Conservation (phyloP, 345 rosid species). For the Euphorbia lathyris region DNA sequence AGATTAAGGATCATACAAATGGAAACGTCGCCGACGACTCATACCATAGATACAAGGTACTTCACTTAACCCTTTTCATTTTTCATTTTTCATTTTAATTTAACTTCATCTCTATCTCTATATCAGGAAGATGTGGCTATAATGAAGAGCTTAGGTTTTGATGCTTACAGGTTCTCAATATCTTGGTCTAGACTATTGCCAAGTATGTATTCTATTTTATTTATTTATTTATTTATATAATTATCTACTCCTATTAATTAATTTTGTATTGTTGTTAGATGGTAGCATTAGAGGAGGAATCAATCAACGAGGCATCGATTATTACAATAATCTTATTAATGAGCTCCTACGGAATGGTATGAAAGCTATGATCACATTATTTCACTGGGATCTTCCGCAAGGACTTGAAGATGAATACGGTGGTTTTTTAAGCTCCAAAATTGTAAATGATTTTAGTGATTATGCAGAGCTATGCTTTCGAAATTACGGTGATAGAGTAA, state of each 20-base stretch:
- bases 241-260: not conserved
- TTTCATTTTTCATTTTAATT: too few relatives aligned
- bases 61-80: not conserved
- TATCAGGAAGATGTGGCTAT: conserved; percentile 13
- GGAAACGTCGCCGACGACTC: conserved; percentile 19
- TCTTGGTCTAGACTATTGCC: conserved; percentile 12
- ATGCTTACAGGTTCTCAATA: conserved; percentile 11
- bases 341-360: conserved; percentile 1
- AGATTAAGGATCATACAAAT: conserved; percentile 16
- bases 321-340: conserved; percentile 17
- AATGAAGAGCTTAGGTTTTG: conserved; percentile 11
- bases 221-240: not conserved
- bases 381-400: conserved; percentile 19
- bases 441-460: conserved; percentile 33
- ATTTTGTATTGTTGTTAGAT: not conserved
- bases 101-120: too few relatives aligned
- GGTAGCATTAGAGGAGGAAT: conserved; percentile 8
- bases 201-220: not conserved
- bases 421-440: conserved; percentile 10
- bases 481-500: conserved; percentile 54
- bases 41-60: conserved; percentile 26
- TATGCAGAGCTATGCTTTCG: conserved; percentile 41
- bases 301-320: conserved; percentile 7
- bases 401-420: conserved; percentile 12
- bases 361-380: conserved; percentile 12